phyloP scores from a whole-genome alignment of 2,329 filamentous ascomycete genomes.

The Conoideocrella luteorostrata region DNA sequence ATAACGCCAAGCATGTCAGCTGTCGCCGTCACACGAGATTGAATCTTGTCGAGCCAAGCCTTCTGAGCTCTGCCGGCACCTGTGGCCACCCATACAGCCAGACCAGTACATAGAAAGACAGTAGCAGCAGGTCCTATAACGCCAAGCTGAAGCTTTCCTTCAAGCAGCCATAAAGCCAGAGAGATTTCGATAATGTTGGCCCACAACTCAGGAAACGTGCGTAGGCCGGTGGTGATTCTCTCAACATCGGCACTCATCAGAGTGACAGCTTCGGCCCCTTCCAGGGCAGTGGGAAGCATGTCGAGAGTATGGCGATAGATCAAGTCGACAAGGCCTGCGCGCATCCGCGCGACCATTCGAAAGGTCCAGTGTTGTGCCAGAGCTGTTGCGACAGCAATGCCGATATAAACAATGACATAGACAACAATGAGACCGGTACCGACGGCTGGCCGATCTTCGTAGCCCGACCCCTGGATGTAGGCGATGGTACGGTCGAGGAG shows the following conservation, averaged over 20 bases:
- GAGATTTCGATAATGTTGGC: slow-evolving; percentile 23
- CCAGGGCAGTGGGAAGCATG: background rate
- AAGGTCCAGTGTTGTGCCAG: background rate
- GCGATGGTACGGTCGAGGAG: background rate
- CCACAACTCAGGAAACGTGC: slow-evolving; percentile 27
- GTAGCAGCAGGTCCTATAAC: background rate
- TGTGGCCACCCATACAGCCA: slow-evolving; percentile 15
- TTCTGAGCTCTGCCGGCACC: slow-evolving; percentile 15
- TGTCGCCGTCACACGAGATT: slow-evolving; percentile 10
- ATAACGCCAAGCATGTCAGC: background rate
- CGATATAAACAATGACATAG: background rate
- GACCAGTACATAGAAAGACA: background rate
- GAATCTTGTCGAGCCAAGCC: slow-evolving; percentile 21
- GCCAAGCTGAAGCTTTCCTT: background rate
- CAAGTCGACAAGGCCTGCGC: background rate
- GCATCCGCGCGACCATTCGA: background rate
- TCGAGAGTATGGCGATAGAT: background rate
- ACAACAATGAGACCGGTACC: background rate
- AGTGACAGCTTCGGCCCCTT: slow-evolving; percentile 26
- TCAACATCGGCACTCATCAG: slow-evolving; percentile 40
- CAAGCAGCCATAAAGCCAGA: background rate
- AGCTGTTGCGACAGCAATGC: background rate
- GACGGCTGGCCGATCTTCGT: background rate
- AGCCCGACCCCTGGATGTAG: background rate
- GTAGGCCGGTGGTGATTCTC: background rate